Base-by-base conservation (phyloP, 805 yeast species). In the Saturnispora sekii region DNA sequence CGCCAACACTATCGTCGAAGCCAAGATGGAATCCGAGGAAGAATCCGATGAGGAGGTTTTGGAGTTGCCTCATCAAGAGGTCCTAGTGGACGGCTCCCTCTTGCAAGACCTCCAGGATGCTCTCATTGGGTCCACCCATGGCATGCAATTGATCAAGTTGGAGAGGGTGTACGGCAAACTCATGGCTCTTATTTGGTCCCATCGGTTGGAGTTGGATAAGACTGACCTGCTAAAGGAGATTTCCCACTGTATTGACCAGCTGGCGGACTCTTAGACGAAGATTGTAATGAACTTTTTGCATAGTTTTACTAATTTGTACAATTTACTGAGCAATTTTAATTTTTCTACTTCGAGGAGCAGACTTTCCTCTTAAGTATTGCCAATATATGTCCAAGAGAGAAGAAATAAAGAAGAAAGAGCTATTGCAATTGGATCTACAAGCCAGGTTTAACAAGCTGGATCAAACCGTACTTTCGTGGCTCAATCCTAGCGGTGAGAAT, bases 331-430 rank as follows among this genome's bases (percentile, higher is more conserved):
- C 26, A 21, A 6, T 21, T 21, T 21, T 21, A 21, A 4, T 2
- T 21, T 21, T n/a, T 15, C 7, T 16, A 11, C 26, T 35, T 9
- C 4, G 4, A 38, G 21, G 16, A 9, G 4, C 12, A 9, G 10
- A 30, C 11, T 14, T 16, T 29, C 32, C 14, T 39, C 17, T 15
- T 31, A 10, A 21, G 17, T 30, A 17, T 39, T 10, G n/a, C 32
- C 15, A 11, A n/a, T 12, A 29, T 11, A 57, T 54, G 59, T 49
- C 59, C 1, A 55, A 53, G 26, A 38, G 74, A 33, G 59, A 67
- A 34, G 75, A 72, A 39, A 72, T 73, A 34, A 66, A 69, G 49
- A 56, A 62, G 36, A 73, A 73, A 50, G 72, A 73, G 46, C 67
- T 65, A 28, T 59, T 75, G 4, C 78, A 71, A 47, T 65, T 73